Percentiles rank a stretch among this genome's conserved stretches.
Evolutionary conservation across 2,329 filamentous ascomycete species (phyloP).

Genomic region (Aureobasidium sp.): DNA sequence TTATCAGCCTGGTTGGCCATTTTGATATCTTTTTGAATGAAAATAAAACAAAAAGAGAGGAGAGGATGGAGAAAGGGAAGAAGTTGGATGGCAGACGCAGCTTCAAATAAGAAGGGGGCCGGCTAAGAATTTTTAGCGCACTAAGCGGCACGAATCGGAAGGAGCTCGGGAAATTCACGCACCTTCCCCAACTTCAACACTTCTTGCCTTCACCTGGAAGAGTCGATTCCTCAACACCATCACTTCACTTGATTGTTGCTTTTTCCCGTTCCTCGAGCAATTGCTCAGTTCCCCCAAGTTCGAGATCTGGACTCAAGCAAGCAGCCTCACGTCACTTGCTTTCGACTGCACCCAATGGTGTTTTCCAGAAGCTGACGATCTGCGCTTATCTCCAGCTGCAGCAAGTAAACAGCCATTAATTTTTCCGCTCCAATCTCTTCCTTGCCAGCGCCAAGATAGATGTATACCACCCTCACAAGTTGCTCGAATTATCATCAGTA

Average conservation of each 20-base stretch:
- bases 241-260: not conserved
- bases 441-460: not conserved
- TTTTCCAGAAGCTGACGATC: slow-evolving; percentile 6
- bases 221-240: slow-evolving; percentile 10
- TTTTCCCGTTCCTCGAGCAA: not conserved
- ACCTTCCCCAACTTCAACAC: slow-evolving; percentile 8
- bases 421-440: not conserved
- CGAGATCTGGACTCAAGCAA: not conserved
- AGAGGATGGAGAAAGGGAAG: slow-evolving; percentile 17
- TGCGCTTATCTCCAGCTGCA: slow-evolving; percentile 5
- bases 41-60: slow-evolving; percentile 22
- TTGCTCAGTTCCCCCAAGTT: not conserved
- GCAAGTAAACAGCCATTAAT: not conserved
- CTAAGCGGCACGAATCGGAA: slow-evolving; percentile 12
- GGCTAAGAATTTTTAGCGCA: slow-evolving; percentile 11
- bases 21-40: slow-evolving; percentile 25
- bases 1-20: slow-evolving; percentile 41
- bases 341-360: not conserved
- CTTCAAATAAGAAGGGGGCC: slow-evolving; percentile 10
- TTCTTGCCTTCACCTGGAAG: slow-evolving; percentile 10
- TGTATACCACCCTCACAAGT: not conserved
- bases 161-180: slow-evolving; percentile 10
- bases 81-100: slow-evolving; percentile 3
- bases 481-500: not conserved
- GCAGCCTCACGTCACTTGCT: not conserved